Percentiles rank a stretch among this genome's conserved stretches.
These are phyloP conservation scores for Gryganskiella cystojenkinii DNA, from an alignment of 192 early-diverging fungal species.

Conservation along the genomic window DNA sequence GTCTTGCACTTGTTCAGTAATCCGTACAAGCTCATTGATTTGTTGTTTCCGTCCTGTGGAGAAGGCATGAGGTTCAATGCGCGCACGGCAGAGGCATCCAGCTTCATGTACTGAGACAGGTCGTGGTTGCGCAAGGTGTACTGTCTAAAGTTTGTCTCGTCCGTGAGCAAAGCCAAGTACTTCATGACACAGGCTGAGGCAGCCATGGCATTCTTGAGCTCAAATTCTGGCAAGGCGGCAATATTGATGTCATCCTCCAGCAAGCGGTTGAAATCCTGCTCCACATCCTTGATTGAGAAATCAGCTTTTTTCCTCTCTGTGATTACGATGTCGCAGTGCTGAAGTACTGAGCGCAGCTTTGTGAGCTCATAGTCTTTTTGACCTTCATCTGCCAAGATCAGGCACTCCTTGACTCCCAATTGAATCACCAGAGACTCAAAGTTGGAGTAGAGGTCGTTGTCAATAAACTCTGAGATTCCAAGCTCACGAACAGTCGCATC, in stretches of 20 bases:
- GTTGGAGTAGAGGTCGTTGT: slow-evolving; percentile 93
- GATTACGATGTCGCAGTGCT: slow-evolving; percentile 80
- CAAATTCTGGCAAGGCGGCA: slow-evolving; percentile 75
- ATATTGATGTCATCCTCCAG: slow-evolving; percentile 74
- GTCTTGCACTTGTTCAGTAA: slow-evolving; percentile 93
- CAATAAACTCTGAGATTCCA: slow-evolving; percentile 90
- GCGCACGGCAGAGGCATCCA: slow-evolving; percentile 90
- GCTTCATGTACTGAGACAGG: slow-evolving; percentile 89
- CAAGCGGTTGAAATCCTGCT: slow-evolving; percentile 88
- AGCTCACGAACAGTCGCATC: slow-evolving; percentile 86
- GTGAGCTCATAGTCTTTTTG: slow-evolving; percentile 72
- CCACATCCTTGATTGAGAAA: slow-evolving; percentile 81
- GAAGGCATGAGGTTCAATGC: slow-evolving; percentile 89
- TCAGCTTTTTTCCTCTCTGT: slow-evolving; percentile 74
- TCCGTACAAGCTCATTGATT: slow-evolving; percentile 71
- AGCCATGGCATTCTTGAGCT: slow-evolving; percentile 76
- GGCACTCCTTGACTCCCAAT: slow-evolving; percentile 92
- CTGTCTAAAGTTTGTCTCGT: slow-evolving; percentile 83
- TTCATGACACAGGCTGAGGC: slow-evolving; percentile 76
- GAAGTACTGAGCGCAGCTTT: slow-evolving; percentile 77
- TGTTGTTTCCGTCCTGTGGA: slow-evolving; percentile 70
- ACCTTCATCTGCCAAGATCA: slow-evolving; percentile 68
- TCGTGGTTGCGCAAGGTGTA: slow-evolving; percentile 79
- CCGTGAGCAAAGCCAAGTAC: slow-evolving; percentile 75
- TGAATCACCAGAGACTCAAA: slow-evolving; percentile 95